Evolutionary conservation across 129 eudicot genomes (phyloP).

Genomic region (Pseudognaphalium luteoalbum): DNA sequence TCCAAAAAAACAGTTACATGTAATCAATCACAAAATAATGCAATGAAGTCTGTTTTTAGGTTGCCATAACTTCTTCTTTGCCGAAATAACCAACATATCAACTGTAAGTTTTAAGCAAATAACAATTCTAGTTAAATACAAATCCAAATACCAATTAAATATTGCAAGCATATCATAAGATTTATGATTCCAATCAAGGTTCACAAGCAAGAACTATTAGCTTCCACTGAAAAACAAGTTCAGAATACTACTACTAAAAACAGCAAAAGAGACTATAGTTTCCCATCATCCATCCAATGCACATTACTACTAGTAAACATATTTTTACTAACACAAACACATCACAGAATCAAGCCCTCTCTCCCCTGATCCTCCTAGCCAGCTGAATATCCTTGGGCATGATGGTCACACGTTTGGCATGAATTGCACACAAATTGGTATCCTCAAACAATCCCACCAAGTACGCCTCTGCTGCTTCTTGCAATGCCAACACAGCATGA

Average conservation of each 20-base stretch:
- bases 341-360: slow-evolving; percentile 37
- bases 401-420: slow-evolving; percentile 47
- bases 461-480: slow-evolving; percentile 52
- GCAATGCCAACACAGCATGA: slow-evolving; percentile 46
- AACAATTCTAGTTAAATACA: too few species aligned
- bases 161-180: not conserved
- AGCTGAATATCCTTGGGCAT: slow-evolving; percentile 55
- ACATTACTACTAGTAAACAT: slow-evolving; percentile 8
- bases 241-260: slow-evolving; percentile 2
- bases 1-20: too few species aligned
- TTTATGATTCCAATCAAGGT: not conserved
- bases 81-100: too few species aligned
- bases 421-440: slow-evolving; percentile 45
- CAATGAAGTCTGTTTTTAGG: too few species aligned
- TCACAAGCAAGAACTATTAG: not conserved
- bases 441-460: slow-evolving; percentile 50
- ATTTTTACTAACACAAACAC: not conserved
- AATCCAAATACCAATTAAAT: too few species aligned
- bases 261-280: slow-evolving; percentile 7
- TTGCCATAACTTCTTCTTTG: too few species aligned
- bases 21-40: too few species aligned
- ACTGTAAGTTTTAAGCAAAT: too few species aligned
- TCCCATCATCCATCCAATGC: slow-evolving; percentile 12
- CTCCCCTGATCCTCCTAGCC: slow-evolving; percentile 50
- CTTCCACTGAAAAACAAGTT: slow-evolving; percentile 7